Conservation (phyloP, 2,329 filamentous ascomycete species). For the Cercospora sp. region DNA sequence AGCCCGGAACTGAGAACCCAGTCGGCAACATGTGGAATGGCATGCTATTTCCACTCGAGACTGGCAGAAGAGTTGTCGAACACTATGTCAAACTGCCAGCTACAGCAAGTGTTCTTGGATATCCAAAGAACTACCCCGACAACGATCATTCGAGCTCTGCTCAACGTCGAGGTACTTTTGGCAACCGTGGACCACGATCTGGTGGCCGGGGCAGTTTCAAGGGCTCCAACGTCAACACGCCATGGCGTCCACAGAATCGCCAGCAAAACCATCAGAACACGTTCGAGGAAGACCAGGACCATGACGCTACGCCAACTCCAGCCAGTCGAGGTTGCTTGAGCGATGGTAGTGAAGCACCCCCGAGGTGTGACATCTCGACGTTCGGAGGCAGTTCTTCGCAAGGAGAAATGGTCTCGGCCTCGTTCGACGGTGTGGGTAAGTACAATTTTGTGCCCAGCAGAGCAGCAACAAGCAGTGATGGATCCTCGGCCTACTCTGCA, state of each 20-base stretch:
- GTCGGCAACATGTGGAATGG: conserved; percentile 40
- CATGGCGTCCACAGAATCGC: conserved; percentile 6
- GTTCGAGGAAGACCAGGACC: neutral
- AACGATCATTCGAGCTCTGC: conserved; percentile 3
- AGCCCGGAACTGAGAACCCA: conserved; percentile 26
- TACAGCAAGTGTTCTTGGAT: conserved; percentile 26
- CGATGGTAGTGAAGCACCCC: conserved; percentile 2
- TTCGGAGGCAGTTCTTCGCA: neutral
- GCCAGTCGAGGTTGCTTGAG: conserved; percentile 11
- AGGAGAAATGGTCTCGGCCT: neutral
- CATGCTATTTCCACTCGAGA: conserved; percentile 32
- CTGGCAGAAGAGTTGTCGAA: conserved; percentile 33
- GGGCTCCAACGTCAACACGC: conserved; percentile 9
- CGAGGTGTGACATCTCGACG: conserved; percentile 1
- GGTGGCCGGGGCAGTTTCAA: conserved; percentile 20
- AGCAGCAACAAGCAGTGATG: neutral
- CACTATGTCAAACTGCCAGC: conserved; percentile 28
- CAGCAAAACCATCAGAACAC: neutral
- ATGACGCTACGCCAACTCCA: conserved; percentile 17
- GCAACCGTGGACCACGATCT: conserved; percentile 17
- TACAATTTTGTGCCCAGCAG: neutral
- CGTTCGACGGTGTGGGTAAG: conserved; percentile 10
- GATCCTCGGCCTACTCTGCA: neutral
- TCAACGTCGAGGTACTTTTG: conserved; percentile 10
- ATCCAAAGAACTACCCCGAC: conserved; percentile 24